A percentile compares a stretch with the other conserved stretches of the same genome.
These are phyloP conservation scores for Paramecium tetraurelia DNA, from an alignment of 73 alveolate genomes.

Conservation along the genomic window DNA sequence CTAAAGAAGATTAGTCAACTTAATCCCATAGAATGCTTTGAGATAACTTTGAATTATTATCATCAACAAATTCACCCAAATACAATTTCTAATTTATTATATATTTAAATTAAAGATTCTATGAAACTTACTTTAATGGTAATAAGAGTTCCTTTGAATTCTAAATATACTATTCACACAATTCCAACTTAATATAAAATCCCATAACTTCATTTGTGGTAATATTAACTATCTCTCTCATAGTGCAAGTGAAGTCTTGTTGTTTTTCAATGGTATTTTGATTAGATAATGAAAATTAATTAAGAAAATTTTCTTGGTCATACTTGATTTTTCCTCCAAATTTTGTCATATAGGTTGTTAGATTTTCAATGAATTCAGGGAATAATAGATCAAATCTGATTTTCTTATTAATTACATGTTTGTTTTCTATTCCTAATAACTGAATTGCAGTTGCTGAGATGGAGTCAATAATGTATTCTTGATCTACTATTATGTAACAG, in stretches of 20 bases:
- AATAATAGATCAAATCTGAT: neutral
- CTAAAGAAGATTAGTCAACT: neutral
- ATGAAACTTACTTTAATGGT: neutral
- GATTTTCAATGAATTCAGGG: neutral
- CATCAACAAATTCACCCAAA: constrained; percentile 4
- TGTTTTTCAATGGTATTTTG: neutral
- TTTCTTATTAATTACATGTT: neutral
- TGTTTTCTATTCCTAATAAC: neutral
- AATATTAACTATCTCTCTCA: neutral
- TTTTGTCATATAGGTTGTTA: neutral
- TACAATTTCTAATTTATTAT: neutral
- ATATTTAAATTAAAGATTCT: neutral
- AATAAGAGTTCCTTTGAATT: neutral
- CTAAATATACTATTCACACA: neutral
- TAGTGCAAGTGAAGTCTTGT: neutral
- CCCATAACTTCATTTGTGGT: neutral
- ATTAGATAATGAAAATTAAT: neutral
- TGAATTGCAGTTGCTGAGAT: neutral
- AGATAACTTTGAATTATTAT: neutral
- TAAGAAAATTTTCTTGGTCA: neutral
- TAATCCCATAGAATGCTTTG: neutral
- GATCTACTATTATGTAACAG: neutral
- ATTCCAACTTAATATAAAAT: neutral
- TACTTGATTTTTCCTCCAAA: neutral
- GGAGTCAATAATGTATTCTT: neutral